Evolutionary conservation across 495 filamentous ascomycete species (phyloP).

Genomic region (Platismatia glauca): DNA sequence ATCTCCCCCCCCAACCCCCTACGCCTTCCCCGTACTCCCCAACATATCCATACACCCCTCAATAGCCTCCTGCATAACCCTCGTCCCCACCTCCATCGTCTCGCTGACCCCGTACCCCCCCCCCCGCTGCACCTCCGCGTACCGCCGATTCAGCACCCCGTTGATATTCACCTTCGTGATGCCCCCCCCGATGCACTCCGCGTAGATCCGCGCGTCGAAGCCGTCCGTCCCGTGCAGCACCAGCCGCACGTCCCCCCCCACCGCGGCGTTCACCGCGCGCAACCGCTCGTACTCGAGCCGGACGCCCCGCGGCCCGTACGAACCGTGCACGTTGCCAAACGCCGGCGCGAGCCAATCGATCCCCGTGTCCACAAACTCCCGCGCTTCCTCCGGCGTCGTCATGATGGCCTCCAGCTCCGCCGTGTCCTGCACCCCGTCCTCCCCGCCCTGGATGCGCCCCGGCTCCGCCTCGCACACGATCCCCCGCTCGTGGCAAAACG

Average conservation of each 20-base stretch:
- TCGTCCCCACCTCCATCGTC: constrained; percentile 63
- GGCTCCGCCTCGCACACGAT: constrained; percentile 77
- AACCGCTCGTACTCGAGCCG: constrained; percentile 66
- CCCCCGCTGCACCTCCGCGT: constrained; percentile 55
- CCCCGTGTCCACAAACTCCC: constrained; percentile 67
- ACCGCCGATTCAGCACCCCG: constrained; percentile 68
- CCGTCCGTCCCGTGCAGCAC: constrained; percentile 75
- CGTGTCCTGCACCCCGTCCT: constrained; percentile 74
- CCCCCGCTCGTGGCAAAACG: constrained; percentile 63
- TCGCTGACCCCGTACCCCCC: constrained; percentile 58
- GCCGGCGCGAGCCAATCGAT: constrained; percentile 79
- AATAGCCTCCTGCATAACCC: constrained; percentile 64
- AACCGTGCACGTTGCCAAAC: constrained; percentile 80
- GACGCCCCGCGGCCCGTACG: constrained; percentile 67
- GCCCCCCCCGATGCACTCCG: constrained; percentile 58
- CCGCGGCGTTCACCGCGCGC: constrained; percentile 50
- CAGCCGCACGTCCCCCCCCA: constrained; percentile 52
- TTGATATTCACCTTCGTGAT: constrained; percentile 79
- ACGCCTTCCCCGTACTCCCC: constrained; percentile 56
- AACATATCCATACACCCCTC: constrained; percentile 68
- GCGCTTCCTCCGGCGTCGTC: constrained; percentile 69
- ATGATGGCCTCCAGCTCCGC: constrained; percentile 62
- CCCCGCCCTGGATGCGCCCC: constrained; percentile 73
- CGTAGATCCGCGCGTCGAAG: constrained; percentile 59
- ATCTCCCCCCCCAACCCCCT: neutral